Percentiles rank a stretch among this genome's conserved stretches.
Conservation (phyloP, 148 eudicot genomes). For the Polygonum maritimum region DNA sequence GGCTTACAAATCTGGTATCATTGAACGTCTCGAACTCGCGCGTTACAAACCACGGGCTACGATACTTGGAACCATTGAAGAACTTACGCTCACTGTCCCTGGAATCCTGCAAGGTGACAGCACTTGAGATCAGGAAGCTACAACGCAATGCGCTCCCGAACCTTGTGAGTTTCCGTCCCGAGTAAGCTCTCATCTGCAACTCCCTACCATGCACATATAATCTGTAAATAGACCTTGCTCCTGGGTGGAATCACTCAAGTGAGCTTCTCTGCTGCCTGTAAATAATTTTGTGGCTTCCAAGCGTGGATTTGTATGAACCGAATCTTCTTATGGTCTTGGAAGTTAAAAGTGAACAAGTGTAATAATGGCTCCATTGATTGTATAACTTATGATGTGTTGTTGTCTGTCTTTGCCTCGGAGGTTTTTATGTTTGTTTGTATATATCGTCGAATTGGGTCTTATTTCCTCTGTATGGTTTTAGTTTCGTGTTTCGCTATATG, state of each 20-base stretch:
- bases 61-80: conserved; percentile 53
- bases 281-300: not conserved
- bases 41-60: conserved; percentile 57
- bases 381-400: not conserved
- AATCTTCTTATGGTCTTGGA: not conserved
- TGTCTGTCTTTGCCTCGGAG: not conserved
- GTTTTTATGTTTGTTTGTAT: not conserved
- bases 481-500: no score
- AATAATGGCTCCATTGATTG: not conserved
- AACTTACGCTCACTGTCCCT: conserved; percentile 61
- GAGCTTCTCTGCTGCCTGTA: conserved; percentile 2
- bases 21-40: conserved; percentile 79
- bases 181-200: conserved; percentile 21
- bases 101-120: conserved; percentile 89
- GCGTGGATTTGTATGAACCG: not conserved
- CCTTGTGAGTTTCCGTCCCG: conserved; percentile 70
- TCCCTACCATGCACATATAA: not conserved
- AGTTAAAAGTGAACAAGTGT: not conserved
- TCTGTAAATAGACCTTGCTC: conserved; percentile 10
- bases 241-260: not conserved
- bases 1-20: conserved; percentile 55
- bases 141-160: conserved; percentile 52
- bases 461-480: not conserved
- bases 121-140: conserved; percentile 67
- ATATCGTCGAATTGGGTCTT: not conserved